Evolutionary conservation across 1,284 basidiomycete genomes (phyloP), one percentile per base, ranked within the genome.

Genomic region (Rhodotorula sp.): DNA sequence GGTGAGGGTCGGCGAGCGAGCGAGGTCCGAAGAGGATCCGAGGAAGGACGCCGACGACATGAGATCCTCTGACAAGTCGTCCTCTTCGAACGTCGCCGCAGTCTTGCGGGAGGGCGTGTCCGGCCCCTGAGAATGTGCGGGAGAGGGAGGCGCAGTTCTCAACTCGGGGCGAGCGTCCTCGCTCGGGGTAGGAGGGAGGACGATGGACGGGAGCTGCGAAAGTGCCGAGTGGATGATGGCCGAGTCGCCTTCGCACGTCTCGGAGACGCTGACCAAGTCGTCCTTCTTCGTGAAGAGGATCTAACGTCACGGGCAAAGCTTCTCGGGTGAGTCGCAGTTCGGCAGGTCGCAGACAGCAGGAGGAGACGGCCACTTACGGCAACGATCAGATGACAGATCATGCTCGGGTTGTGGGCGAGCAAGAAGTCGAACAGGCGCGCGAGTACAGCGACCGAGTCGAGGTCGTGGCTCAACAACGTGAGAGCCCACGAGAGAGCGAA

Each of bases 401-500:
- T 80, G 15, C 73, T 75, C 2, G 79, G 79, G 56, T 79, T 78
- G 65, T 79, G 71, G 4, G 76, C 73, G 23, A 80, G 70, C 0
- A 80, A 66, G 29, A 80, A 79, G 64, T 80, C 79, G 47, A 80
- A 80, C 1, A 80, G 58, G 12, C 79, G 72, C 1, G 75, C 69
- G 48, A 79, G 65, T 31, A 78, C 67, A 4, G 73, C 66, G 26
- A 75, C 57, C 3, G 74, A 72, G 54, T 73, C 70, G 56, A 80
- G 65, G 65, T 80, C 79, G 70, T 80, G 79, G 16, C 73, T 70
- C 67, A 80, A 74, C n/a, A 80, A 64, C 1, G 79, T 80, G 18
- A 80, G 67, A 8, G 78, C 78, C 79, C 79, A 80, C 0, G 79
- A 80, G 1, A 80, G 67, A 4, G 79, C 77, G 63, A 80, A 80